Conservation (phyloP, 169 alveolate species). For the Plasmodium adleri region DNA sequence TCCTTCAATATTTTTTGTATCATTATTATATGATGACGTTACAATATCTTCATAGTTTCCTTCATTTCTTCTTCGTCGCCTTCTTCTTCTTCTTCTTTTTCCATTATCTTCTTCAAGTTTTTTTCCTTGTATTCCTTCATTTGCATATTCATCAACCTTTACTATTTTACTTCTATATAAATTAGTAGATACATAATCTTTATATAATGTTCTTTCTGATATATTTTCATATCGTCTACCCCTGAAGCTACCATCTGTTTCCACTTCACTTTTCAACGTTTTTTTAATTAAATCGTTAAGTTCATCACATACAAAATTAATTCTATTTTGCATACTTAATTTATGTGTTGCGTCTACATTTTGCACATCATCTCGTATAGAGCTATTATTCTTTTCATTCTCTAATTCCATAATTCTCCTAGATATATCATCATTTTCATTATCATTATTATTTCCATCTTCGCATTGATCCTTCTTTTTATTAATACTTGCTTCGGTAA, state of each 20-base stretch:
- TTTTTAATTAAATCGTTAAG: conserved; percentile 31
- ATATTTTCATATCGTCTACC: conserved; percentile 33
- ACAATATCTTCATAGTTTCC: neutral
- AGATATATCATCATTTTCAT: conserved; percentile 4
- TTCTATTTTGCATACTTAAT: conserved; percentile 16
- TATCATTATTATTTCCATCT: neutral
- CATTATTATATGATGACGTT: neutral
- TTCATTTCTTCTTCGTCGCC: neutral
- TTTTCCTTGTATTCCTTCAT: conserved; percentile 15
- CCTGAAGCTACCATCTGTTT: neutral
- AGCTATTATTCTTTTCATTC: neutral
- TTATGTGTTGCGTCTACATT: conserved; percentile 10
- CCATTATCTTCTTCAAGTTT: neutral
- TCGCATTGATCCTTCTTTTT: neutral
- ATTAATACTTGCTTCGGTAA: neutral
- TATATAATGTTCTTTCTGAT: conserved; percentile 44
- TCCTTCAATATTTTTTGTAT: conserved; percentile 15
- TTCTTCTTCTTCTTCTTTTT: neutral
- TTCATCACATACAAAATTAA: conserved; percentile 68
- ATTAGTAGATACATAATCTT: conserved; percentile 48
- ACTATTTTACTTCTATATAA: conserved; percentile 23
- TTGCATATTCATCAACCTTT: neutral
- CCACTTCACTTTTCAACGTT: conserved; percentile 43
- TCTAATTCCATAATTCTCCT: conserved; percentile 3
- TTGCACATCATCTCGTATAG: neutral